phyloP scores from a whole-genome alignment of 1,284 basidiomycete species.

The Malassezia nana region DNA sequence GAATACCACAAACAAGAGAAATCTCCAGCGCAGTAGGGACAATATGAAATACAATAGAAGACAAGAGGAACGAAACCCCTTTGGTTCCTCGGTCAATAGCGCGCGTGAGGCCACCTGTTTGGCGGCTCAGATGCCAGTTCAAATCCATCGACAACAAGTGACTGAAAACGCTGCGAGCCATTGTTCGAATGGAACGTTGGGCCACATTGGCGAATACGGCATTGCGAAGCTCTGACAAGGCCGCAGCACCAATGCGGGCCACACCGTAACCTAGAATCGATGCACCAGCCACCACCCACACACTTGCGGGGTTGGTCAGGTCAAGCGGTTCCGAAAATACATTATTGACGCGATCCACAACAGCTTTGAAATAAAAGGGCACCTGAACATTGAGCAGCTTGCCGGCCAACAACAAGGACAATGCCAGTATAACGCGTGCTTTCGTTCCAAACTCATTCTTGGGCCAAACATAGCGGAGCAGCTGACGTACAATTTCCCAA shows the following conservation, averaged over 20 bases:
- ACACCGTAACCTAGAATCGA: constrained; percentile 83
- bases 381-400: constrained; percentile 97
- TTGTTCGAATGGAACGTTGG: constrained; percentile 82
- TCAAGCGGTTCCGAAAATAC: constrained; percentile 53
- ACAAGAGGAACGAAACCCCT: constrained; percentile 89
- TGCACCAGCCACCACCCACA: constrained; percentile 82
- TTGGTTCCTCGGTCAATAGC: constrained; percentile 97
- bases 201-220: constrained; percentile 94
- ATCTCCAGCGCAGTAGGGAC: constrained; percentile 93
- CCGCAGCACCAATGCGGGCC: constrained; percentile 75
- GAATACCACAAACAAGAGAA: constrained; percentile 87
- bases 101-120: constrained; percentile 87
- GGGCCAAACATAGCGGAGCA: constrained; percentile 57
- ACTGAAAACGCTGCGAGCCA: constrained; percentile 84
- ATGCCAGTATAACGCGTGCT: constrained; percentile 68
- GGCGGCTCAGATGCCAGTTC: constrained; percentile 80
- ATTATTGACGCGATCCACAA: constrained; percentile 75
- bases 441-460: constrained; percentile 53
- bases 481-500: constrained; percentile 54
- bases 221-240: constrained; percentile 85
- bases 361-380: constrained; percentile 82
- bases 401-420: constrained; percentile 69
- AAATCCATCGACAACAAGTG: constrained; percentile 84
- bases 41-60: constrained; percentile 87
- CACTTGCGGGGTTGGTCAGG: constrained; percentile 65